These are phyloP conservation scores for Calonectria montana DNA, from an alignment of 2,329 filamentous ascomycete species.

Conservation along the genomic window DNA sequence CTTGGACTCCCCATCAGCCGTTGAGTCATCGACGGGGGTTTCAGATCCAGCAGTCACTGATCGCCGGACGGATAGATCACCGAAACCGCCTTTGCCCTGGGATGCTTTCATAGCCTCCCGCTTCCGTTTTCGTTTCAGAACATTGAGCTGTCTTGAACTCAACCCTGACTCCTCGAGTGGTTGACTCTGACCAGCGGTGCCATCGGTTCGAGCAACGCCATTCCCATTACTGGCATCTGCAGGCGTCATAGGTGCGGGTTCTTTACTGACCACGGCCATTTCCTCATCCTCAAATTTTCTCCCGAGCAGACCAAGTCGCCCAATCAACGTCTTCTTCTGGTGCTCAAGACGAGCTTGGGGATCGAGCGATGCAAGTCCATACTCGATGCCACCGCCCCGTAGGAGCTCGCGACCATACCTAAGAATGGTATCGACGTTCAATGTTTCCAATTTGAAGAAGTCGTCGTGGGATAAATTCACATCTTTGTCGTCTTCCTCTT, in stretches of 20 bases:
- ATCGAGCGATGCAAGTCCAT: slow-evolving; percentile 82
- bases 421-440: slow-evolving; percentile 84
- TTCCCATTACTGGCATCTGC: slow-evolving; percentile 55
- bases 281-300: slow-evolving; percentile 89
- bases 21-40: slow-evolving; percentile 69
- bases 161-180: slow-evolving; percentile 75
- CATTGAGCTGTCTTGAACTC: slow-evolving; percentile 94
- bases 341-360: slow-evolving; percentile 83
- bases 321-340: slow-evolving; percentile 88
- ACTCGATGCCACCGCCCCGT: slow-evolving; percentile 88
- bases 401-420: slow-evolving; percentile 86
- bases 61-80: slow-evolving; percentile 81
- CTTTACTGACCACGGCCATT: slow-evolving; percentile 69
- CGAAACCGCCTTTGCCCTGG: slow-evolving; percentile 87
- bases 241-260: slow-evolving; percentile 57
- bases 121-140: slow-evolving; percentile 93
- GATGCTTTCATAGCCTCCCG: slow-evolving; percentile 87
- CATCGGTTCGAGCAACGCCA: slow-evolving; percentile 49
- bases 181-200: slow-evolving; percentile 52
- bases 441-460: slow-evolving; percentile 75
- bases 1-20: slow-evolving; percentile 62
- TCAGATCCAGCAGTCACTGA: slow-evolving; percentile 71
- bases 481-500: slow-evolving; percentile 69
- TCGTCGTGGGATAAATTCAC: slow-evolving; percentile 63
- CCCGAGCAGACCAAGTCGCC: slow-evolving; percentile 85